These are phyloP conservation scores for Talaromyces piceae DNA, from an alignment of 2,329 filamentous ascomycete genomes.

Conservation along the genomic window DNA sequence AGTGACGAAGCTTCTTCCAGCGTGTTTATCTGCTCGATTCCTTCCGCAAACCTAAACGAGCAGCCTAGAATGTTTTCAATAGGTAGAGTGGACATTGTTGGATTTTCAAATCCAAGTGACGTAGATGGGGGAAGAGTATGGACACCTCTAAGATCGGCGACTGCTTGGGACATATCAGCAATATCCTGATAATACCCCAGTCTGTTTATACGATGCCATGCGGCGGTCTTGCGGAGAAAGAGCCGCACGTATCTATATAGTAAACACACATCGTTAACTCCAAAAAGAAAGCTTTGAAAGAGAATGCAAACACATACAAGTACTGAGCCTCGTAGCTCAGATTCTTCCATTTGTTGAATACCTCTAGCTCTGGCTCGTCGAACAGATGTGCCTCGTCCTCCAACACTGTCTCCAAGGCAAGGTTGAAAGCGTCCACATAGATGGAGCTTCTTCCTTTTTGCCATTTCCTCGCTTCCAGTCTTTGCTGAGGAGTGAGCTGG, in stretches of 20 bases:
- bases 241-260: constrained; percentile 70
- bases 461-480: constrained; percentile 57
- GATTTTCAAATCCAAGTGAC: constrained; percentile 24
- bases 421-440: constrained; percentile 94
- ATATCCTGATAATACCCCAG: constrained; percentile 80
- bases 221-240: constrained; percentile 83
- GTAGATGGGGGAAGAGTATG: constrained; percentile 48
- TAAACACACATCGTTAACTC: constrained; percentile 11
- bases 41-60: constrained; percentile 71
- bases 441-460: constrained; percentile 74
- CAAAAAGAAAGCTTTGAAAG: background rate
- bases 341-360: constrained; percentile 69
- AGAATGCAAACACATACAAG: constrained; percentile 51
- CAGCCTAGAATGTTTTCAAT: constrained; percentile 44
- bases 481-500: constrained; percentile 38
- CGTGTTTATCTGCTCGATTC: constrained; percentile 65
- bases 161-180: constrained; percentile 60
- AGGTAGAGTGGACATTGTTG: constrained; percentile 44
- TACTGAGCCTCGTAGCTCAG: constrained; percentile 84
- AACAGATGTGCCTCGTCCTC: constrained; percentile 86
- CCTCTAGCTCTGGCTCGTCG: constrained; percentile 63
- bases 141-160: constrained; percentile 54
- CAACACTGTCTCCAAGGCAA: constrained; percentile 81
- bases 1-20: constrained; percentile 78
- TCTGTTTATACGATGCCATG: constrained; percentile 77